Conservation (phyloP, 345 rosid species). For the Brassica nigra region DNA sequence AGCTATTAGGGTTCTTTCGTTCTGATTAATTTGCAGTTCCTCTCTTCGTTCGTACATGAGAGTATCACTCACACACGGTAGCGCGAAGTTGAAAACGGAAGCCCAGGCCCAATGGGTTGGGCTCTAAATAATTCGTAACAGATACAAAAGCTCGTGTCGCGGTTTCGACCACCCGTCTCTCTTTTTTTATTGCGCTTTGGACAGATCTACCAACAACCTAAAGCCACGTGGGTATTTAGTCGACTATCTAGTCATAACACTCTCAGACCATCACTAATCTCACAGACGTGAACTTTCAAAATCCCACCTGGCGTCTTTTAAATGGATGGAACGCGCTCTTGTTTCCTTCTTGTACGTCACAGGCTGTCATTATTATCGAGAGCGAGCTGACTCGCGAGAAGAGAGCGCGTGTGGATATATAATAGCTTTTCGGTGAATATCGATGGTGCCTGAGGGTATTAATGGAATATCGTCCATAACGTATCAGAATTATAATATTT, state of each 20-base stretch:
- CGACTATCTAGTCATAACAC: conserved; percentile 20
- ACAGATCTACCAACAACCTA: conserved; percentile 19
- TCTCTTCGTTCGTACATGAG: too few relatives aligned
- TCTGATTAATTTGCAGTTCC: too few relatives aligned
- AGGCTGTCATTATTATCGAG: conserved; percentile 20
- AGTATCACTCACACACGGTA: too few relatives aligned
- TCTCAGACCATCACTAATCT: neutral
- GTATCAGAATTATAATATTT: conserved; percentile 37
- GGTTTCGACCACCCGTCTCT: conserved; percentile 22
- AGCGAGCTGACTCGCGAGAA: conserved; percentile 2
- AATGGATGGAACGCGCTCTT: neutral
- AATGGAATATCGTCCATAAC: conserved; percentile 12
- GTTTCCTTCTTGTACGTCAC: conserved; percentile 26
- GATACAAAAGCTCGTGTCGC: conserved; percentile 6
- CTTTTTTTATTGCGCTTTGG: neutral
- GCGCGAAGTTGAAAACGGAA: neutral
- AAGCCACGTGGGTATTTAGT: conserved; percentile 33
- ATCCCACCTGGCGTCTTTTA: neutral
- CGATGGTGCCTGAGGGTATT: conserved; percentile 3
- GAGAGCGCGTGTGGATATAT: conserved; percentile 21
- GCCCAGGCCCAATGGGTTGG: neutral
- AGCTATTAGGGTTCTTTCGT: too few relatives aligned
- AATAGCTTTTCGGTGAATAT: conserved; percentile 10
- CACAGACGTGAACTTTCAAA: neutral
- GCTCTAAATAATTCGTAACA: neutral